phyloP scores from a whole-genome alignment of 305 asterid genomes.

The Solanum hybrid region DNA sequence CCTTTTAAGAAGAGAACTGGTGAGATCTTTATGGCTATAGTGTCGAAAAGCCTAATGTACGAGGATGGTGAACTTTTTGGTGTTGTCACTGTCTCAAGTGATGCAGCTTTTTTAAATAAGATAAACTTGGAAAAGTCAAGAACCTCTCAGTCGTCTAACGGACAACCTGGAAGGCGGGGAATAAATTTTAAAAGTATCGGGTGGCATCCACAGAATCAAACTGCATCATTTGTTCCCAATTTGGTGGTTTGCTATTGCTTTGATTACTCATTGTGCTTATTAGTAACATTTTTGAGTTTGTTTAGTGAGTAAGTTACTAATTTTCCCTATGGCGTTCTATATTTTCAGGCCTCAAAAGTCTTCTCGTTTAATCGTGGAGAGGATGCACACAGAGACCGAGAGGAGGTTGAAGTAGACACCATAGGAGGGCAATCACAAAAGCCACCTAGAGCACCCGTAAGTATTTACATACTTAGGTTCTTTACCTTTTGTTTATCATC shows the following conservation, averaged over 20 bases:
- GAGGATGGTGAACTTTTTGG: slow-evolving; percentile 59
- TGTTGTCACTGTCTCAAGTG: slow-evolving; percentile 57
- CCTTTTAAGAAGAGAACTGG: slow-evolving; percentile 51
- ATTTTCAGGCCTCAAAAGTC: slow-evolving; percentile 50
- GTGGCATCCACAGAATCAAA: slow-evolving; percentile 27
- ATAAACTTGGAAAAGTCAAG: slow-evolving; percentile 13
- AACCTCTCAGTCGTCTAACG: slow-evolving; percentile 11
- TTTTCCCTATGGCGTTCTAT: background rate
- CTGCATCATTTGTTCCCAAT: slow-evolving; percentile 48
- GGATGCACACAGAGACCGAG: slow-evolving; percentile 17
- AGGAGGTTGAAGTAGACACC: slow-evolving; percentile 26
- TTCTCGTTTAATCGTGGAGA: slow-evolving; percentile 24
- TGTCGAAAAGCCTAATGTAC: slow-evolving; percentile 50
- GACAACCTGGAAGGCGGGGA: slow-evolving; percentile 19
- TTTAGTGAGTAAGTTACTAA: slow-evolving; percentile 5
- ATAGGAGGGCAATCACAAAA: slow-evolving; percentile 29
- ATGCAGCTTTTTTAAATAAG: slow-evolving; percentile 46
- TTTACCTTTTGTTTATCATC: slow-evolving; percentile 1
- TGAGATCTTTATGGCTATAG: slow-evolving; percentile 45
- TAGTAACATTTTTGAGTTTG: background rate
- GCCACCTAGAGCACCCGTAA: slow-evolving; percentile 60
- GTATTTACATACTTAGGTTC: slow-evolving; percentile 9
- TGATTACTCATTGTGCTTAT: background rate
- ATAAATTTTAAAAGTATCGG: slow-evolving; percentile 26
- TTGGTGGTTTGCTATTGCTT: slow-evolving; percentile 41